Evolutionary conservation across 257 asterid species (phyloP), one percentile per base, ranked within the genome.

Genomic region (Ballota nigra): DNA sequence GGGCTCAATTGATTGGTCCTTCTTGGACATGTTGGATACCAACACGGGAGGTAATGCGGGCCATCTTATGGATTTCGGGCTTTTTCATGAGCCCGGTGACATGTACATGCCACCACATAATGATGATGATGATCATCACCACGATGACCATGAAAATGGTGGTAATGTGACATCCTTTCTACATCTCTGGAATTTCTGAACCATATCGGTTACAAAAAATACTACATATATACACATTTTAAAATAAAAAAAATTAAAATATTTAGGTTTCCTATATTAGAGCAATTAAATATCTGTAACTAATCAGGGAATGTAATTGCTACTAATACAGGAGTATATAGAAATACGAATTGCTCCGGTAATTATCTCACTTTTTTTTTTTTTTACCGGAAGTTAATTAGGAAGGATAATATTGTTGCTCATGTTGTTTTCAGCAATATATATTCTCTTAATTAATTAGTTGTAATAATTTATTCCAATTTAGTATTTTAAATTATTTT

Each of bases 161-260:
- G 71, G 77, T 63, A 75, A 71, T 63, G 79, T 62, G 40, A 59
- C 61, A 8, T 82, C 87, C 9, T 86, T 66, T 69, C 15, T 53
- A 20, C 6, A 9, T 53, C 85, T 86, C 3, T 86, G 92, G 92
- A 86, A 79, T 51, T 86, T 86, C 78, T 86, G 60, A 43, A 75
- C 55, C 28, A 45, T 51, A 4, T 4, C 38, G 9, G 7, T 33
- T 33, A 33, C 11, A 8, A 36, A 8, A 31, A 1, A 7, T 36
- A 36, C 12, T 33, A 4, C n/a, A 8, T 34, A 8, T 36, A 36
- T 36, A 36, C n/a, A 2, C 1, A 8, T 36, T 36, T 36, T 36
- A 4, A 33, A n/a, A n/a, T n/a, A n/a, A 33, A 33, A 4, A 9
- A 33, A 4, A 36, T 36, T 36, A 36, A 36, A 36, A 36, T 40